Percentiles rank a stretch among this genome's conserved stretches.
Conservation (phyloP, 2,329 filamentous ascomycete species). For the Ophiostoma pallidulum region DNA sequence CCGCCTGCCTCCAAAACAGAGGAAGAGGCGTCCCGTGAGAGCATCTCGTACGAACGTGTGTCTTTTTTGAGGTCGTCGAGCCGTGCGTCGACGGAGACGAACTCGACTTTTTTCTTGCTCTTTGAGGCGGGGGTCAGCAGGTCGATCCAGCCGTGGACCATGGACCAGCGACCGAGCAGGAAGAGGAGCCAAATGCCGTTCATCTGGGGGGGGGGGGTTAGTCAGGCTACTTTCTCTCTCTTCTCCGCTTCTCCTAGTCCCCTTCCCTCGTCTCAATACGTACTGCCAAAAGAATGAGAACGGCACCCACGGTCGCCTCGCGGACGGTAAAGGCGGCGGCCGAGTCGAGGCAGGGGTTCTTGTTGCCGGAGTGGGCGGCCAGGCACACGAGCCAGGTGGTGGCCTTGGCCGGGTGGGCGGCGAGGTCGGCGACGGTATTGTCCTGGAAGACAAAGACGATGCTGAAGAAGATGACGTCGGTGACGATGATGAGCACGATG, state of each 20-base stretch:
- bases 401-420: conserved; percentile 44
- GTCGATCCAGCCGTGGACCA: conserved; percentile 75
- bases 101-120: conserved; percentile 57
- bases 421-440: conserved; percentile 53
- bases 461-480: conserved; percentile 89
- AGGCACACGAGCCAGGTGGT: conserved; percentile 65
- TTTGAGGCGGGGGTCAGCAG: conserved; percentile 41
- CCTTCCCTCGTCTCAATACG: no score
- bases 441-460: conserved; percentile 85
- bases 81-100: conserved; percentile 77
- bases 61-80: conserved; percentile 48
- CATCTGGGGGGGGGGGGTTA: no score
- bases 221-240: no score
- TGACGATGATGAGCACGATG: conserved; percentile 81
- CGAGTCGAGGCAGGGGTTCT: conserved; percentile 53
- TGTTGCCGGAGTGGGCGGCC: conserved; percentile 45
- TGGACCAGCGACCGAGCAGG: conserved; percentile 73
- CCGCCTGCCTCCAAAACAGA: conserved; percentile 15
- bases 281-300: conserved; percentile 73
- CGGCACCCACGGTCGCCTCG: conserved; percentile 67
- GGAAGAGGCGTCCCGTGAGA: conserved; percentile 40
- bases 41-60: conserved; percentile 71
- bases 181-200: conserved; percentile 80
- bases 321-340: conserved; percentile 58
- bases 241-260: no score